Evolutionary conservation across 352 stramenopile species (phyloP).

Genomic region (Pythium plurisporium): DNA sequence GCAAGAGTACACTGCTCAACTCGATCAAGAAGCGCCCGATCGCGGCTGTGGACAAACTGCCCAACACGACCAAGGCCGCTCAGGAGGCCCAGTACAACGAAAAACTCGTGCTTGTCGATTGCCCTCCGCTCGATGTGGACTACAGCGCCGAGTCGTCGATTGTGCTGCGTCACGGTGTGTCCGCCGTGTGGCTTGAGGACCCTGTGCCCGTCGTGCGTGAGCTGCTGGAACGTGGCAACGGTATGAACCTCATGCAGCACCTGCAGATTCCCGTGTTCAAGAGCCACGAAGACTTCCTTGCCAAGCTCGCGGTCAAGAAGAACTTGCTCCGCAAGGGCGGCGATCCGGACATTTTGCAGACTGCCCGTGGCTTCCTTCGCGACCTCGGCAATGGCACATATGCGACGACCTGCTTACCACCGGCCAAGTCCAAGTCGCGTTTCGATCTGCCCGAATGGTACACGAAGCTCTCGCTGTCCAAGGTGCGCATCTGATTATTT

Average conservation of each 20-base stretch:
- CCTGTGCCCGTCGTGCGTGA: slow-evolving; percentile 90
- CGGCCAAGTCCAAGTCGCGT: slow-evolving; percentile 77
- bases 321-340: slow-evolving; percentile 96
- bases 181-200: slow-evolving; percentile 93
- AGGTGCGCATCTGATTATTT: slow-evolving; percentile 29
- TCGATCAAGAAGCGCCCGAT: slow-evolving; percentile 87
- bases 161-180: slow-evolving; percentile 94
- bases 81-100: slow-evolving; percentile 95
- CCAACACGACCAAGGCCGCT: slow-evolving; percentile 69
- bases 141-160: slow-evolving; percentile 84
- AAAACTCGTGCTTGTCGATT: slow-evolving; percentile 96
- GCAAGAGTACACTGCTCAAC: slow-evolving; percentile 95
- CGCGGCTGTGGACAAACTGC: slow-evolving; percentile 39
- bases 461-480: slow-evolving; percentile 44
- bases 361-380: slow-evolving; percentile 87
- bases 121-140: slow-evolving; percentile 95
- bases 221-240: slow-evolving; percentile 89
- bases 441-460: slow-evolving; percentile 75
- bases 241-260: slow-evolving; percentile 94
- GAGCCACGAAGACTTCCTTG: slow-evolving; percentile 92
- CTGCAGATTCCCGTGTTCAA: slow-evolving; percentile 95
- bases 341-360: slow-evolving; percentile 93
- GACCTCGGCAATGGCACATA: slow-evolving; percentile 60
- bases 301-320: slow-evolving; percentile 91
- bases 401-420: slow-evolving; percentile 55